These are phyloP conservation scores for Smallanthus sonchifolius DNA, from an alignment of 129 eudicot species.

Conservation along the genomic window DNA sequence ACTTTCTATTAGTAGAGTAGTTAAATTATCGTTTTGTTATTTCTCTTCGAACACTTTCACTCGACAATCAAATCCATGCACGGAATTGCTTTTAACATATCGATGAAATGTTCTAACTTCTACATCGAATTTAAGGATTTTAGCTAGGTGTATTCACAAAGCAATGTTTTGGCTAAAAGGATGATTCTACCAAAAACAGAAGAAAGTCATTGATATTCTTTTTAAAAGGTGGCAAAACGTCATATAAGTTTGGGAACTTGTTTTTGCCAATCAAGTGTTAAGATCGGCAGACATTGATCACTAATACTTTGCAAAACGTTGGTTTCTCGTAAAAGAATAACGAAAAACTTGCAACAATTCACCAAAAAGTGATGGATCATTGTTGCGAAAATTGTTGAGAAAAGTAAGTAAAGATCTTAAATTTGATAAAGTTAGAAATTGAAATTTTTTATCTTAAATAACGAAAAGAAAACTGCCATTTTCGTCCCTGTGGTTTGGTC, in stretches of 20 bases:
- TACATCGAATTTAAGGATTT: neutral
- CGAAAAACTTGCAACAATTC: neutral
- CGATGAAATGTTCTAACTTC: conserved; percentile 3
- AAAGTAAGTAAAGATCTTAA: too few relatives aligned
- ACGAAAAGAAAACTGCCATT: too few relatives aligned
- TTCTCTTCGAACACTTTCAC: neutral
- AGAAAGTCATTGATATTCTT: neutral
- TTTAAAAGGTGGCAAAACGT: neutral
- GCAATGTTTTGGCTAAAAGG: conserved; percentile 1
- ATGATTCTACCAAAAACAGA: conserved; percentile 15
- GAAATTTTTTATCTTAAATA: too few relatives aligned
- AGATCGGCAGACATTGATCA: neutral
- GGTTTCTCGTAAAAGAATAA: neutral
- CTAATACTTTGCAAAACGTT: neutral
- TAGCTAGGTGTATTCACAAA: neutral
- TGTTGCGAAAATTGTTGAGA: too few relatives aligned
- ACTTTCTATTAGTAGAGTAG: too few relatives aligned
- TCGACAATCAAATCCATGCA: neutral
- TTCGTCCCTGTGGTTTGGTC: too few relatives aligned
- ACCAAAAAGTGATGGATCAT: neutral
- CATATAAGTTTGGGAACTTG: neutral
- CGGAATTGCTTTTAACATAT: neutral
- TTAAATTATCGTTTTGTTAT: too few relatives aligned
- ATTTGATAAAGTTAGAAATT: too few relatives aligned
- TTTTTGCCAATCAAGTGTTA: neutral